Evolutionary conservation across 441 rosid genomes (phyloP), one percentile per base, ranked within the genome.

Genomic region (Manihot esculenta): DNA sequence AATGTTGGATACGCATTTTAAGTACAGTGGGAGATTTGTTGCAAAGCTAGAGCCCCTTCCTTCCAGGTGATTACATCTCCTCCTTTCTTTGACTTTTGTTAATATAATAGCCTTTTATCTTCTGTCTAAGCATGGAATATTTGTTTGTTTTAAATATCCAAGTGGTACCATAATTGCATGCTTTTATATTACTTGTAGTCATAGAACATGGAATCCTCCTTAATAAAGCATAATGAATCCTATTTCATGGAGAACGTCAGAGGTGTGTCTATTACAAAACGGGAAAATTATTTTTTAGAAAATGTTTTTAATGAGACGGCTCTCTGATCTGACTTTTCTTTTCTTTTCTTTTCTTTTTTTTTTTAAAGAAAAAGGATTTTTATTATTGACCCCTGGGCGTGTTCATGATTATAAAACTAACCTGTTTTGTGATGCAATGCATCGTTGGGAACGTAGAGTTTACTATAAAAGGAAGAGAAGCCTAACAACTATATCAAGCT

Each of bases 1-100:
- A 72, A 76, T 72, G 6, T 55, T 73, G 72, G 78, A 72, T 70
- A 80, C 70, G 77, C 66, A 79, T 47, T 76, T 82, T 68, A 76
- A 79, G 81, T 72, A 78, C 80, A 68, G 80, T 73, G 77, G 64
- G 48, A 79, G 88, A 82, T 80, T 78, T 83, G 88, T 78, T 70
- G 73, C 77, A 75, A 66, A 77, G 70, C 50, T 62, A 33, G 59
- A 72, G 73, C 66, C 57, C 77, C 78, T 72, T 82, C 80, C 74
- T 74, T 75, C 68, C 82, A 73, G 86, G 78, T 79, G 83, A 82
- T 81, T 76, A 55, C 79, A 75, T 84, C 79, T 75, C 78, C 53
- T 62, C 72, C 80, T 74, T 82, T 80, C 83, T 85, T 85, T 88
- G 91, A 88, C 91, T 83, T 85, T 73, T 74, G 73, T 71, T 30